Base-by-base conservation (phyloP, 2,329 filamentous ascomycete genomes). In the Xylogone sp. region DNA sequence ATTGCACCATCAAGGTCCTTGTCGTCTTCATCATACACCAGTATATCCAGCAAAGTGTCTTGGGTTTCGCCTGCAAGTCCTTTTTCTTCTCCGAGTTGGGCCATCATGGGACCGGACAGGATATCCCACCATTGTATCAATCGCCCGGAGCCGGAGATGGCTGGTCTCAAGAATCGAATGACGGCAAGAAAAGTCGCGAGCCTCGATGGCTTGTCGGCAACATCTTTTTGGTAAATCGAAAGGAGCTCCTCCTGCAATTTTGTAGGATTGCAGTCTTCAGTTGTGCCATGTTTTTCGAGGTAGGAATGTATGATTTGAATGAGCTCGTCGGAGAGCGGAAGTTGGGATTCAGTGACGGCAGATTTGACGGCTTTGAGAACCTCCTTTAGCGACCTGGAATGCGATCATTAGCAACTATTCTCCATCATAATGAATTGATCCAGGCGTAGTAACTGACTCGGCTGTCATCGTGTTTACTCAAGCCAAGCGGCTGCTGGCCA, bases 161-260 rank as follows among this genome's bases (percentile, higher is more conserved):
- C 77, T 2, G 86, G 82, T 21, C 83, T 77, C 31, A 93, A 72
- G 42, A 77, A 77, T 45, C 81, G 78, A 50, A 93, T 70, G 44
- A 88, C 77, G 46, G 79, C 77, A 18, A 92, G 75, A 68, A 92
- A 94, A n/a, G 82, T 71, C 8, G 80, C 82, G 64, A 81, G 79
- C 58, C 82, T 80, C 47, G 76, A 67, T 2, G 79, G 71, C 21
- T 75, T 74, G 29, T 77, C 76, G 21, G 75, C 74, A 53, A 92
- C 80, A 57, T 82, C 75, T 62, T 79, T 83, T 52, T 84, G 76
- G 70, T 86, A 90, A 49, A 89, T 76, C 21, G 75, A 69, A 42
- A 86, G 71, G 7, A 94, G 76, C 60, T 91, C 88, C 42, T 90
- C 87, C 55, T 90, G 83, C 47, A 91, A 75, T 52, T 84, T 82